Base-by-base conservation (phyloP, 2,329 filamentous ascomycete species). In the Myriangium duriaei region DNA sequence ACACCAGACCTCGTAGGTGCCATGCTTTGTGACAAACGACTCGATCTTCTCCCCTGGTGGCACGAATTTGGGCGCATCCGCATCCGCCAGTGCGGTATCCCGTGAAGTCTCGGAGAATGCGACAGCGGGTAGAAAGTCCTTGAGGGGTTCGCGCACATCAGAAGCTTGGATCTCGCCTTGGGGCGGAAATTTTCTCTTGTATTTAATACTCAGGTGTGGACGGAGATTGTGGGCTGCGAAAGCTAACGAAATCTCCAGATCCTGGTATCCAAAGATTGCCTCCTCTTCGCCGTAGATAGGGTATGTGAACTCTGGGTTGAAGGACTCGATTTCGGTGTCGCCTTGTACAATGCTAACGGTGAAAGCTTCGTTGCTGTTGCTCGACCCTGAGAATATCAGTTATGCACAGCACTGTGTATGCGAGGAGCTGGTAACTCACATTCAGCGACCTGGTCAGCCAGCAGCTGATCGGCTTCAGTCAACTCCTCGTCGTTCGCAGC, bases 211-310 rank as follows among this genome's bases (percentile, higher is more conserved):
- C 19, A 95, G 57, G 49, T 82, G 74, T 0, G 87, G 85, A 47
- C 78, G 76, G 63, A 96, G 76, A 55, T 95, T 81, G 55, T 80
- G 73, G 28, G 73, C 71, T 21, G 70, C 69, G 48, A 79, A 77
- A 45, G 75, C 75, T 39, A 96, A 63, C 45, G 75, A 73, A 53
- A 96, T 79, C 46, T 76, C 75, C 39, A 94, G 70, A 38, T 76
- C 76, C 55, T 85, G 79, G 66, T 95, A 94, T 26, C 88, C 88
- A 50, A 93, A 87, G 46, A 96, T 88, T 18, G 71, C 73, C 59
- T 98, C 86, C 6, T 91, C 79, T n/a, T 96, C 81, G 51, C 85
- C 85, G 49, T 96, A 95, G 46, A 98, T 81, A 1, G 84, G 68
- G 59, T 96, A 94, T 12, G 88, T 95, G 57, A 87, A 92, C 53